Conservation (phyloP, 805 yeast species). For the Myxozyma kluyveri region DNA sequence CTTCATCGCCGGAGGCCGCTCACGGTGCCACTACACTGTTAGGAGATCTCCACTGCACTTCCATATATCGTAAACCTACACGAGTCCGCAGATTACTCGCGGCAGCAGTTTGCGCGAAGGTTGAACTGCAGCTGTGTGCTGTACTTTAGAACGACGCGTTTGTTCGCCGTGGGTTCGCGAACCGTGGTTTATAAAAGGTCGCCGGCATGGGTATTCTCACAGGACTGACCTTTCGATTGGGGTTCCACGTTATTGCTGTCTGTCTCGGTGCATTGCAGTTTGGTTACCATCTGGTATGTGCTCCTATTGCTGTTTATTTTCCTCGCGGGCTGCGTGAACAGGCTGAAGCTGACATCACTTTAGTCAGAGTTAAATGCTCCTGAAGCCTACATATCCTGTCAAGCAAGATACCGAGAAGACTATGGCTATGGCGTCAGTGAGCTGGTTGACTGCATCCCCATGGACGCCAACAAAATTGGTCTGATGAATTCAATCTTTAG, state of each 20-base stretch:
- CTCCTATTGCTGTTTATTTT: not conserved
- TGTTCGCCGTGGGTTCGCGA: no score
- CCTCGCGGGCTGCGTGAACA: not conserved
- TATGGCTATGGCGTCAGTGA: constrained; percentile 34
- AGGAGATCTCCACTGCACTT: no score
- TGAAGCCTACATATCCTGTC: constrained; percentile 39
- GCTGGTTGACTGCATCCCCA: constrained; percentile 52
- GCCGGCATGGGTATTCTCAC: not conserved
- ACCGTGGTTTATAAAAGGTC: no score
- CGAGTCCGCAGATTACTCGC: no score
- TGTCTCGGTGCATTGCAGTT: constrained; percentile 82
- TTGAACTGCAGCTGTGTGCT: no score
- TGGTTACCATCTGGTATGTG: constrained; percentile 76
- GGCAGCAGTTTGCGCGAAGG: no score
- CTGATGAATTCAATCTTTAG: constrained; percentile 74
- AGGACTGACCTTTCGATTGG: constrained; percentile 20
- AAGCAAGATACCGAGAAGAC: constrained; percentile 10
- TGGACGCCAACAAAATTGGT: constrained; percentile 61
- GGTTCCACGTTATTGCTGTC: constrained; percentile 45
- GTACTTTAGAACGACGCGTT: no score
- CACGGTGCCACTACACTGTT: no score
- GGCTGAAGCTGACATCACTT: not conserved
- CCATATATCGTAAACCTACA: no score
- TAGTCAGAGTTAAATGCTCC: constrained; percentile 89
- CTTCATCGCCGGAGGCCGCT: no score